A percentile compares a stretch with the other conserved stretches of the same genome.
phyloP scores from a whole-genome alignment of 345 rosid species.

The Eucalyptus erythrocorys region DNA sequence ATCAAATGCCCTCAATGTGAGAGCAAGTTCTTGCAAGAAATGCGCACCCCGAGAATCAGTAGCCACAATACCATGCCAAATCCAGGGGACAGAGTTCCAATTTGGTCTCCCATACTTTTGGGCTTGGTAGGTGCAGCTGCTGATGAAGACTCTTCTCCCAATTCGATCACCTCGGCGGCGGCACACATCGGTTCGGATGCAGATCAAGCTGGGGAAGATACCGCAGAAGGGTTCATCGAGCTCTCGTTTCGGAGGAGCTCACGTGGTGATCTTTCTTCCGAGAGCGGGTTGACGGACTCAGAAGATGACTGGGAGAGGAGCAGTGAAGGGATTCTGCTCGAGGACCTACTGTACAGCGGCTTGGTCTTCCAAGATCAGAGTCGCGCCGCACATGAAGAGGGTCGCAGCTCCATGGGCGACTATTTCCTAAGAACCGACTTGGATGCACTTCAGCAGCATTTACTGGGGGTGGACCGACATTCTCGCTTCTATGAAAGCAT shows the following conservation, averaged over 20 bases:
- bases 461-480: not conserved
- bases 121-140: conserved; percentile 16
- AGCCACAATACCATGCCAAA: not conserved
- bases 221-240: not conserved
- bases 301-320: conserved; percentile 7
- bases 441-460: conserved; percentile 2
- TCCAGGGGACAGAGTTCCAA: conserved; percentile 14
- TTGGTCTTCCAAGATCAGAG: conserved; percentile 6
- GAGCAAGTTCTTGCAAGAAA: conserved; percentile 46
- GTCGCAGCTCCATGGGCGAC: conserved; percentile 6
- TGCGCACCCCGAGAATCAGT: not conserved
- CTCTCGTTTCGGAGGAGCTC: not conserved
- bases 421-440: conserved; percentile 31
- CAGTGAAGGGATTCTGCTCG: not conserved
- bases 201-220: not conserved
- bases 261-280: not conserved
- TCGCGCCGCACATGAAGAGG: not conserved
- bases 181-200: not conserved
- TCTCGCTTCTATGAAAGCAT: not conserved
- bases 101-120: conserved; percentile 26
- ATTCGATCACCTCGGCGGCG: not conserved
- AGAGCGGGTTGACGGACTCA: not conserved
- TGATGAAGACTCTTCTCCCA: not conserved
- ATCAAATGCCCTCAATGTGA: conserved; percentile 46
- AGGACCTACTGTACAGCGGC: not conserved